These are phyloP conservation scores for Fusarium tupiense DNA, from an alignment of 2,329 filamentous ascomycete genomes.

Conservation along the genomic window DNA sequence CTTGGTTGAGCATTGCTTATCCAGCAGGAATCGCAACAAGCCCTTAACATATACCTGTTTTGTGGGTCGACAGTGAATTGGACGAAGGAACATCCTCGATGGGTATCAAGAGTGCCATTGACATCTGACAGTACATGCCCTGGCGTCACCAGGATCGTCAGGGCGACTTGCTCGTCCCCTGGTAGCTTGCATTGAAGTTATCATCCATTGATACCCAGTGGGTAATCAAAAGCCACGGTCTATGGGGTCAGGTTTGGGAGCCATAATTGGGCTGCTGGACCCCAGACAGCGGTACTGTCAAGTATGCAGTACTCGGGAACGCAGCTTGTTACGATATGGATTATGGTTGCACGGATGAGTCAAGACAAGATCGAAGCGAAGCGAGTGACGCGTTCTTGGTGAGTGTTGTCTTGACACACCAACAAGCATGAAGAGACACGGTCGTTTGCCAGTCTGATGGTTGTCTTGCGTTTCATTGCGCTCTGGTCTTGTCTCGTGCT, in stretches of 20 bases:
- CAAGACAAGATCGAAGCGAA: not conserved
- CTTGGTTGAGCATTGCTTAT: conserved; percentile 9
- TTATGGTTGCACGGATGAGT: not conserved
- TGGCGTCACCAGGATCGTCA: conserved; percentile 16
- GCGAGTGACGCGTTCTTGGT: not conserved
- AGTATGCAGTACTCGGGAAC: not conserved
- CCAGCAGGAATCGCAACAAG: conserved; percentile 28
- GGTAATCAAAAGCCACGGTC: conserved; percentile 3
- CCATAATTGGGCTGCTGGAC: conserved; percentile 27
- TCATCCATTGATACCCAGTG: conserved; percentile 8
- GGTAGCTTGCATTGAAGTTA: not conserved
- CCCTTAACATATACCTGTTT: not conserved
- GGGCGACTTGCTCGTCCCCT: conserved; percentile 2
- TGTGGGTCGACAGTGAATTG: not conserved
- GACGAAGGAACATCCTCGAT: not conserved
- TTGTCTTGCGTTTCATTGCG: not conserved
- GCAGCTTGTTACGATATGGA: not conserved
- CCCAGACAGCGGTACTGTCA: not conserved
- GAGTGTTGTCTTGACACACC: not conserved
- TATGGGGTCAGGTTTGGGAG: not conserved
- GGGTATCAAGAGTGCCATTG: not conserved
- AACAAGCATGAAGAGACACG: conserved; percentile 13
- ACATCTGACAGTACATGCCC: not conserved
- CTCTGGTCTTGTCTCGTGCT: not conserved
- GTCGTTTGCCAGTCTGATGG: conserved; percentile 8